phyloP scores from a whole-genome alignment of 129 eudicot genomes.

The Centrapalus pauciflorus region DNA sequence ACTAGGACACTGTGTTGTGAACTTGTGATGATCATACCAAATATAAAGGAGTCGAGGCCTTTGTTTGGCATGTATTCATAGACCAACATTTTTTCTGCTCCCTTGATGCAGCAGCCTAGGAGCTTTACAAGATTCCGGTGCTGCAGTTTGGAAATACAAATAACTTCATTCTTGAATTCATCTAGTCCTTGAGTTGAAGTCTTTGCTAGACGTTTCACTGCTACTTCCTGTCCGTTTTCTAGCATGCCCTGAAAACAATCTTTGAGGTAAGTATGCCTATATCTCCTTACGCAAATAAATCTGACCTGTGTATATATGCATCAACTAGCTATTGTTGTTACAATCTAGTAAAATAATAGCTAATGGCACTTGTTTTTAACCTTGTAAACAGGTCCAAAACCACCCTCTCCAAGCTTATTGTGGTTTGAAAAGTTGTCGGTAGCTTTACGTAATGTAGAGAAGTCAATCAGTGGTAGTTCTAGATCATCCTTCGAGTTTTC shows the following conservation, averaged over 20 bases:
- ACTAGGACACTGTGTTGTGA: too few species aligned
- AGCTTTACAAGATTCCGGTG: conserved; percentile 51
- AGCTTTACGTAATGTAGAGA: conserved; percentile 25
- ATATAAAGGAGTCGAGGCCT: conserved; percentile 47
- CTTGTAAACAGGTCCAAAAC: conserved; percentile 50
- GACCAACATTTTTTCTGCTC: conserved; percentile 45
- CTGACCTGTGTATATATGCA: too few species aligned
- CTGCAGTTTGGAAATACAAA: conserved; percentile 48
- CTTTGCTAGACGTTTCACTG: conserved; percentile 49
- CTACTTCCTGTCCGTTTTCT: conserved; percentile 38
- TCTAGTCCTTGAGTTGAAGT: conserved; percentile 50
- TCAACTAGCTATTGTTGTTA: too few species aligned
- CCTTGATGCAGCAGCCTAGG: conserved; percentile 45
- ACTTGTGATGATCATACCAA: conserved; percentile 33
- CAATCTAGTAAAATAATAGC: neutral
- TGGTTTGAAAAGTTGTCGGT: conserved; percentile 29
- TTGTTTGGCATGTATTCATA: conserved; percentile 60
- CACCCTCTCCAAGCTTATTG: conserved; percentile 49
- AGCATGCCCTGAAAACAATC: conserved; percentile 25
- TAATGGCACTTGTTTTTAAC: conserved; percentile 5
- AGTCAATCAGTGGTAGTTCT: conserved; percentile 31
- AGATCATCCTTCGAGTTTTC: conserved; percentile 25
- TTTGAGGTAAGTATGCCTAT: conserved; percentile 1
- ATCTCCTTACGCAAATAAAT: neutral
- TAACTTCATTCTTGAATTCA: conserved; percentile 58